phyloP scores from a whole-genome alignment of 2,329 filamentous ascomycete species.

The Falciphora oryzae region DNA sequence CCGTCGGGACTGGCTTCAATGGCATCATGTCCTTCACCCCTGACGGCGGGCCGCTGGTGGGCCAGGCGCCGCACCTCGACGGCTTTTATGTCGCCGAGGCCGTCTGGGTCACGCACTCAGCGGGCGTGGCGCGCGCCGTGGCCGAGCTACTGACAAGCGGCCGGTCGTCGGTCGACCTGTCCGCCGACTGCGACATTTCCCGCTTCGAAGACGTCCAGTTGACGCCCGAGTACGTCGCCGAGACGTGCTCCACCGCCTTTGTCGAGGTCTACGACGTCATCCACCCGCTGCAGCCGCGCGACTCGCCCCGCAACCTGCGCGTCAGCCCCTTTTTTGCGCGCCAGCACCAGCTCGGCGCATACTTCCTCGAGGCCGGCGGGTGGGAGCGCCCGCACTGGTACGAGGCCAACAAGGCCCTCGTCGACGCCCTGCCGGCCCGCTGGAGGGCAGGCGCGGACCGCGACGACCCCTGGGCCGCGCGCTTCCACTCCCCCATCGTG shows the following conservation, averaged over 20 bases:
- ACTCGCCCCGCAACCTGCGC: constrained; percentile 52
- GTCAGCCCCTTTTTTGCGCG: constrained; percentile 52
- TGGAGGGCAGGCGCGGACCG: constrained; percentile 48
- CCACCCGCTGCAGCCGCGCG: constrained; percentile 52
- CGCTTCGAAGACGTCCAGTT: constrained; percentile 59
- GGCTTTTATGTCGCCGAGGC: constrained; percentile 61
- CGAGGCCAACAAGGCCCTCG: constrained; percentile 46
- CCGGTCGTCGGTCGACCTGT: constrained; percentile 46
- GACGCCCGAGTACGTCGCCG: constrained; percentile 46
- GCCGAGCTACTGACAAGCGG: constrained; percentile 54
- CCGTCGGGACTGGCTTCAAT: constrained; percentile 57
- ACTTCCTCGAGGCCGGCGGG: constrained; percentile 52
- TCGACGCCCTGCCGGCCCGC: constrained; percentile 43
- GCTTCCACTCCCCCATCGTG: constrained; percentile 51
- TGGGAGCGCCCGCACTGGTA: constrained; percentile 63
- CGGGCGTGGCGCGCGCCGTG: constrained; percentile 54
- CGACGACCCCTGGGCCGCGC: constrained; percentile 49
- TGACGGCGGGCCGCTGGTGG: constrained; percentile 55
- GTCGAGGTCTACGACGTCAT: constrained; percentile 60
- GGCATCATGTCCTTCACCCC: constrained; percentile 62
- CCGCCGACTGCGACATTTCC: constrained; percentile 49
- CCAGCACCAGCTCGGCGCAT: constrained; percentile 49
- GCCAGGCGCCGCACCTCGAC: constrained; percentile 50
- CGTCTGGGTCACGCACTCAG: constrained; percentile 62
- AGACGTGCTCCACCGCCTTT: constrained; percentile 57